A percentile compares a stretch with the other conserved stretches of the same genome.
phyloP scores from a whole-genome alignment of 176 grass and related monocot species.

The Aechmea fasciata region DNA sequence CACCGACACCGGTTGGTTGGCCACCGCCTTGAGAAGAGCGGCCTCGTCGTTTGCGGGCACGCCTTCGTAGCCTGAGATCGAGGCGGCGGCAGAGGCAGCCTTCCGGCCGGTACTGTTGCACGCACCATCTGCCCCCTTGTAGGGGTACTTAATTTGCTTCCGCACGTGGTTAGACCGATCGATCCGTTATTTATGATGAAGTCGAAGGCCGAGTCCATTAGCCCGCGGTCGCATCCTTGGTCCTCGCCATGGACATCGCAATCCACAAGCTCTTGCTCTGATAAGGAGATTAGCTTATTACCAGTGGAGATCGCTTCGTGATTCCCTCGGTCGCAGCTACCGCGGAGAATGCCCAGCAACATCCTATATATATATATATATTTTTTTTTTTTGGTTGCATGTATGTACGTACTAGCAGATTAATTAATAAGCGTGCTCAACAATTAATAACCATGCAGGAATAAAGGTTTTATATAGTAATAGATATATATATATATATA shows the following conservation, averaged over 20 bases:
- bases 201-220: slow-evolving; percentile 38
- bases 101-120: slow-evolving; percentile 24
- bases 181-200: too few species aligned
- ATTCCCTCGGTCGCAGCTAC: slow-evolving; percentile 16
- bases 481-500: too few species aligned
- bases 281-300: slow-evolving; percentile 37
- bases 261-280: slow-evolving; percentile 70
- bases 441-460: too few species aligned
- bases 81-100: slow-evolving; percentile 14
- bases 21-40: slow-evolving; percentile 35
- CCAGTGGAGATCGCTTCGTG: slow-evolving; percentile 28
- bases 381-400: too few species aligned
- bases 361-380: slow-evolving; percentile 34
- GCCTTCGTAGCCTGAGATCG: slow-evolving; percentile 28
- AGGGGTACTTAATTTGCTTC: too few species aligned
- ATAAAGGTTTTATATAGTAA: too few species aligned
- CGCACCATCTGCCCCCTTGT: too few species aligned
- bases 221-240: slow-evolving; percentile 41
- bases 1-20: slow-evolving; percentile 42
- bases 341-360: slow-evolving; percentile 63
- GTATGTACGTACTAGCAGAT: not conserved
- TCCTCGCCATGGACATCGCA: slow-evolving; percentile 31
- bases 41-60: slow-evolving; percentile 29
- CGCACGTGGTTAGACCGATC: too few species aligned
- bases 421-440: too few species aligned